Percentiles rank a stretch among this genome's conserved stretches.
Evolutionary conservation across 495 filamentous ascomycete genomes (phyloP).

Genomic region (Alectoria sarmentosa): DNA sequence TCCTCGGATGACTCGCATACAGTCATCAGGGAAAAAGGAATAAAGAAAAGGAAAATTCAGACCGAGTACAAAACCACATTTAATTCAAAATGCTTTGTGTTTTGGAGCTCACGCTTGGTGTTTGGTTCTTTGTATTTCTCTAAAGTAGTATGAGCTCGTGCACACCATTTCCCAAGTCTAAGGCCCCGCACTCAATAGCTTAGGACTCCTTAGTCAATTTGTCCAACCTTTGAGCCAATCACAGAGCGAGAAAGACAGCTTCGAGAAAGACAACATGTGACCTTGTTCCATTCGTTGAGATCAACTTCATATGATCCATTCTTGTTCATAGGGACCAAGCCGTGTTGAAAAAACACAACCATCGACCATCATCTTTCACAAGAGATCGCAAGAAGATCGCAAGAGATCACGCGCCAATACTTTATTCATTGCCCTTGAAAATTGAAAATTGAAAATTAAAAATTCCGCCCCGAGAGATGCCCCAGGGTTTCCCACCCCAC

Average conservation of each 20-base stretch:
- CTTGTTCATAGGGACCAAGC: neutral
- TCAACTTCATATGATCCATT: neutral
- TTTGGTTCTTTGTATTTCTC: neutral
- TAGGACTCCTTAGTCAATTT: neutral
- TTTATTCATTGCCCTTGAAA: neutral
- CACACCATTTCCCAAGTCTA: conserved; percentile 1
- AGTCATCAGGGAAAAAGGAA: no score
- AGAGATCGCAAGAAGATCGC: neutral
- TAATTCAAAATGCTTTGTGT: no score
- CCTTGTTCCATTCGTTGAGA: neutral
- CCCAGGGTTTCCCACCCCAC: conserved; percentile 7
- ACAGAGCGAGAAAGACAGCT: neutral
- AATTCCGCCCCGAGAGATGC: neutral
- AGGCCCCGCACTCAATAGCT: neutral
- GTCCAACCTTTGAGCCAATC: neutral
- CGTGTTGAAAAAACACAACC: neutral
- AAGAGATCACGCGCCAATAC: conserved; percentile 3
- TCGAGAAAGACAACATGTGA: conserved; percentile 17
- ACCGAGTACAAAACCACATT: neutral
- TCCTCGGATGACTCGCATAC: conserved; percentile 9
- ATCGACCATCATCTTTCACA: neutral
- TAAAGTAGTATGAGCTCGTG: conserved; percentile 9
- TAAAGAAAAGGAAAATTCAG: no score
- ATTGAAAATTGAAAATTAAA: neutral
- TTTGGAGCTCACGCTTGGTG: conserved; percentile 11